Percentiles rank a stretch among this genome's conserved stretches.
Conservation (phyloP, 768 basidiomycete genomes). For the Kwoniella sp. region DNA sequence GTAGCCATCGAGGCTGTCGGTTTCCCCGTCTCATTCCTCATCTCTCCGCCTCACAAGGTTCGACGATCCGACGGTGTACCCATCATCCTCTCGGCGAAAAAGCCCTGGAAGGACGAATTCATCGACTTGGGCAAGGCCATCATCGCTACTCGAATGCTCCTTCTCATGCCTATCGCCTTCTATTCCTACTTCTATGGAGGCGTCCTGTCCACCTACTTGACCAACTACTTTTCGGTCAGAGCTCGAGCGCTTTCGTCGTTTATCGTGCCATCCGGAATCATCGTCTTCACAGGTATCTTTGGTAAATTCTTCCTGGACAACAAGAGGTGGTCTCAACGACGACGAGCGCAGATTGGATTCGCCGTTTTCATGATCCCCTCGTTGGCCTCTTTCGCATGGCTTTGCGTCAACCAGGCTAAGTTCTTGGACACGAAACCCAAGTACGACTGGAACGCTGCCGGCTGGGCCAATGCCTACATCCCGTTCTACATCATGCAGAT, state of each 20-base stretch:
- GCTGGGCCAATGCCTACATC: slow-evolving; percentile 30
- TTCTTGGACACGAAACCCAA: slow-evolving; percentile 19
- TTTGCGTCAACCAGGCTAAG: slow-evolving; percentile 14
- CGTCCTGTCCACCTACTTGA: slow-evolving; percentile 24
- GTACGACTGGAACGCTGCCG: slow-evolving; percentile 25
- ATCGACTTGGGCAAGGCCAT: slow-evolving; percentile 8
- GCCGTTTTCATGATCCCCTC: slow-evolving; percentile 24
- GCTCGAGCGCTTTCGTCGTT: slow-evolving; percentile 35
- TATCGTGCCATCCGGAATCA: slow-evolving; percentile 24
- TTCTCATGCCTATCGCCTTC: slow-evolving; percentile 25
- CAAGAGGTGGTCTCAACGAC: slow-evolving; percentile 14
- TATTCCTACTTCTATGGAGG: slow-evolving; percentile 35
- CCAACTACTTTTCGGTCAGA: slow-evolving; percentile 29
- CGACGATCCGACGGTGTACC: slow-evolving; percentile 26
- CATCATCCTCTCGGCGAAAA: slow-evolving; percentile 24
- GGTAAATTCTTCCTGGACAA: slow-evolving; percentile 25
- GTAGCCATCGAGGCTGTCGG: slow-evolving; percentile 28
- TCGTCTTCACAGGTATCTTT: slow-evolving; percentile 27
- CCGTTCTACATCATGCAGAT: slow-evolving; percentile 28
- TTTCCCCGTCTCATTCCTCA: slow-evolving; percentile 23
- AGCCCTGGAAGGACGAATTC: slow-evolving; percentile 21
- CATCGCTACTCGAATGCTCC: slow-evolving; percentile 14
- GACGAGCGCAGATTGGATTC: slow-evolving; percentile 29
- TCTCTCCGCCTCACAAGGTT: slow-evolving; percentile 29
- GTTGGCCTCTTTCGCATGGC: slow-evolving; percentile 23